Conservation (phyloP, 139 green algal species). For the Coelastrella sp. region DNA sequence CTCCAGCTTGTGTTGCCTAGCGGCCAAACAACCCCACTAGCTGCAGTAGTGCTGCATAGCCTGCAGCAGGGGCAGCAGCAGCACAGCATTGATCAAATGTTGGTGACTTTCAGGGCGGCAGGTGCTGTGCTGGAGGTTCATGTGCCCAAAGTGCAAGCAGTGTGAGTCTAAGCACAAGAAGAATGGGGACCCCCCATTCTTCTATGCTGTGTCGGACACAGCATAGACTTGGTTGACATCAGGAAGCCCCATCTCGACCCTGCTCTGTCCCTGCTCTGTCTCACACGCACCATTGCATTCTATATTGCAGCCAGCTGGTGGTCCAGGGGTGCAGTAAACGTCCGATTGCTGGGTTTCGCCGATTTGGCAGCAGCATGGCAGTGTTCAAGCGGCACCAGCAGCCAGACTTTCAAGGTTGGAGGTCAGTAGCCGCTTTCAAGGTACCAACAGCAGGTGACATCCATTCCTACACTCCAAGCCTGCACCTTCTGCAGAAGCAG, state of each 20-base stretch:
- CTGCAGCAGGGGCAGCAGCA: neutral
- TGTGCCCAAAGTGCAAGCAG: conserved; percentile 20
- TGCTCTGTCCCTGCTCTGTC: conserved; percentile 1
- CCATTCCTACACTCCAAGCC: neutral
- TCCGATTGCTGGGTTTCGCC: neutral
- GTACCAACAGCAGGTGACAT: conserved; percentile 22
- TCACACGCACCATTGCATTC: neutral
- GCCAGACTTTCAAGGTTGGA: neutral
- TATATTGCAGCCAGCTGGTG: conserved; percentile 30
- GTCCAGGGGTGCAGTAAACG: neutral
- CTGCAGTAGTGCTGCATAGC: neutral
- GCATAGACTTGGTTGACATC: neutral
- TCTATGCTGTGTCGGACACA: no score
- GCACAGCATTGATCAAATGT: conserved; percentile 6
- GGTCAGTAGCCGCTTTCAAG: neutral
- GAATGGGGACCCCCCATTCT: conserved; percentile 16
- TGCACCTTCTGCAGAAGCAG: conserved; percentile 16
- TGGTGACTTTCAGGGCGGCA: neutral
- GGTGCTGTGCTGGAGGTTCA: neutral
- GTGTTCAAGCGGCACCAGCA: neutral
- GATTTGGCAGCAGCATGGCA: neutral
- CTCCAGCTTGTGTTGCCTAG: conserved; percentile 4
- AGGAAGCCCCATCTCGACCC: conserved; percentile 5
- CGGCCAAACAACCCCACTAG: neutral
- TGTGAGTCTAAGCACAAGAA: neutral